Percentiles rank a stretch among this genome's conserved stretches.
Conservation (phyloP, 805 yeast genomes). For the Myxozyma geophila region DNA sequence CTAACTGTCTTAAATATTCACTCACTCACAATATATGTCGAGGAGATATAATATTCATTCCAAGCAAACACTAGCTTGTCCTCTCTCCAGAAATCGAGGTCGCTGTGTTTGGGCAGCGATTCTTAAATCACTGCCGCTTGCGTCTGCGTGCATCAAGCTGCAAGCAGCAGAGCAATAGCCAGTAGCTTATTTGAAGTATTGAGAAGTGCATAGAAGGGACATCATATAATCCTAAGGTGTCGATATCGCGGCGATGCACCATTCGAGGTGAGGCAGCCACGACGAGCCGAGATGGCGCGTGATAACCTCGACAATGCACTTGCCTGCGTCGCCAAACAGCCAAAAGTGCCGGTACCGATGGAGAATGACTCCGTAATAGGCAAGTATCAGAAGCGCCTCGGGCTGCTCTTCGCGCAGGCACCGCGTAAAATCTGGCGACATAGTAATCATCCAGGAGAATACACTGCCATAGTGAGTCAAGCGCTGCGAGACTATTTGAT, state of each 20-base stretch:
- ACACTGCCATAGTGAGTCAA: neutral
- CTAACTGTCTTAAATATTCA: too few species aligned
- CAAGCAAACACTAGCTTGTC: too few species aligned
- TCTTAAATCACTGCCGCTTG: too few species aligned
- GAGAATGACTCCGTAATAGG: slow-evolving; percentile 1
- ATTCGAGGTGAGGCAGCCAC: neutral
- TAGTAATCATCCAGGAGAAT: neutral
- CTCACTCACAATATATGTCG: too few species aligned
- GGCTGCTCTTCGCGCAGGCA: neutral
- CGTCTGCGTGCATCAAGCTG: too few species aligned
- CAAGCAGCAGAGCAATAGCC: too few species aligned
- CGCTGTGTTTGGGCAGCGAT: too few species aligned
- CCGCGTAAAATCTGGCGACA: neutral
- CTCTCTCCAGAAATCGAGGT: too few species aligned
- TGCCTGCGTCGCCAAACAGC: neutral
- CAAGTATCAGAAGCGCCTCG: slow-evolving; percentile 1
- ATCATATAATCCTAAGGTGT: too few species aligned
- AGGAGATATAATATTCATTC: too few species aligned
- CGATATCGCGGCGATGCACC: neutral
- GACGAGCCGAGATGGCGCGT: neutral
- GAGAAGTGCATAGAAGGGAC: too few species aligned
- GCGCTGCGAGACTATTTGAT: neutral
- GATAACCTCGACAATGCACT: neutral
- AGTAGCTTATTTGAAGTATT: too few species aligned
- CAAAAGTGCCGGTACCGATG: neutral